phyloP scores from a whole-genome alignment of 1,284 basidiomycete species.

The Ustanciosporium gigantosporum region DNA sequence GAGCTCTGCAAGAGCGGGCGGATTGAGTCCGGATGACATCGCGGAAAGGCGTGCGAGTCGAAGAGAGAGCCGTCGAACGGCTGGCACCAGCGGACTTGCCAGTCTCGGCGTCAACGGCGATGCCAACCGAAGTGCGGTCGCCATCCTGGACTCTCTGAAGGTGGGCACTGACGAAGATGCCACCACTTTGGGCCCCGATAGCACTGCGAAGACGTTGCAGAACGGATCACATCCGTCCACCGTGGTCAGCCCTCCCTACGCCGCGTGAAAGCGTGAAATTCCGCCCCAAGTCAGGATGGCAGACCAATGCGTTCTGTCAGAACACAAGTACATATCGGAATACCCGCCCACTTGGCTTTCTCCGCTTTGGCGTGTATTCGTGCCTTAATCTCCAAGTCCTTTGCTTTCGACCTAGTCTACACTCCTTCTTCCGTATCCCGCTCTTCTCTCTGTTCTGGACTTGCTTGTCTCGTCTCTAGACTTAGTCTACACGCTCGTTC shows the following conservation, averaged over 20 bases:
- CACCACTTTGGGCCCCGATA: constrained; percentile 17
- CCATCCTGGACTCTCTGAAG: constrained; percentile 38
- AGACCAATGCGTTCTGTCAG: too few relatives aligned
- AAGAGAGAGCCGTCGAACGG: constrained; percentile 22
- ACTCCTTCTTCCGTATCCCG: too few relatives aligned
- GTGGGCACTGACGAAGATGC: constrained; percentile 30
- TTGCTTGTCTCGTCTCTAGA: too few relatives aligned
- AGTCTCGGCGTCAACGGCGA: constrained; percentile 8
- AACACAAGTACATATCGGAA: too few relatives aligned
- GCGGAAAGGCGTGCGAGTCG: constrained; percentile 25
- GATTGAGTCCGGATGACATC: constrained; percentile 4
- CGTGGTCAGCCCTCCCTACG: constrained; percentile 20
- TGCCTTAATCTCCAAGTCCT: too few relatives aligned
- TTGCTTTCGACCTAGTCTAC: too few relatives aligned
- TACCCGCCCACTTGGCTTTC: too few relatives aligned
- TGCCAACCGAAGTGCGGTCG: constrained; percentile 15
- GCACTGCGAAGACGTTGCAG: constrained; percentile 1
- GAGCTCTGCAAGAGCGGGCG: not conserved
- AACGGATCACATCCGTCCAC: not conserved
- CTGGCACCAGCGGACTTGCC: not conserved
- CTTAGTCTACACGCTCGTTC: too few relatives aligned
- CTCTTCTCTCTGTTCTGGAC: too few relatives aligned
- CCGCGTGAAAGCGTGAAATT: too few relatives aligned
- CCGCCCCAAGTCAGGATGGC: too few relatives aligned
- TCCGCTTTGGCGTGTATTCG: too few relatives aligned